Percentiles rank a stretch among this genome's conserved stretches.
Evolutionary conservation across 83 land plant genomes (phyloP).

Genomic region (Isoetes engelmannii): DNA sequence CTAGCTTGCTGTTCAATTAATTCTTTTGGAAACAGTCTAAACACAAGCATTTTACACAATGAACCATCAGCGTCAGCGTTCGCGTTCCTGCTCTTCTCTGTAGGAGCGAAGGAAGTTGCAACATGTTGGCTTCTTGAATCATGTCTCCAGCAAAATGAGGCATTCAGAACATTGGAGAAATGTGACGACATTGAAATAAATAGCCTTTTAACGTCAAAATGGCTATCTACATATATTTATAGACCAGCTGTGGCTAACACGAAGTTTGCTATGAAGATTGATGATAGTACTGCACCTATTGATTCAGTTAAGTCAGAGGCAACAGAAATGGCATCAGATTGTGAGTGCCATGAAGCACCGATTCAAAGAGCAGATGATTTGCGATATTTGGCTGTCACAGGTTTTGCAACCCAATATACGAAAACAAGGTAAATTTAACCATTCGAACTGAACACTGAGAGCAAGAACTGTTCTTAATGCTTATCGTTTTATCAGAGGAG

Average conservation of each 20-base stretch:
- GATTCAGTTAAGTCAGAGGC: no score
- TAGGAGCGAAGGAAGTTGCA: conserved; percentile 85
- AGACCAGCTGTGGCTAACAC: no score
- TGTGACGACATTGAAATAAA: no score
- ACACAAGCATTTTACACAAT: conserved; percentile 11
- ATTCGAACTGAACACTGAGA: neutral
- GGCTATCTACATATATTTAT: no score
- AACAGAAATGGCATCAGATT: no score
- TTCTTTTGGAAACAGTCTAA: conserved; percentile 1
- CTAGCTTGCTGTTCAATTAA: neutral
- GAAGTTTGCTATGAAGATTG: no score
- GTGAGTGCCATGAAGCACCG: neutral
- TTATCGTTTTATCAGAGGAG: conserved; percentile 11
- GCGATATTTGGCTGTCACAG: conserved; percentile 36
- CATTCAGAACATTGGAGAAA: no score
- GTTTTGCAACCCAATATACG: conserved; percentile 14
- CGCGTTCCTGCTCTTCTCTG: conserved; percentile 61
- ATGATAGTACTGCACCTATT: no score
- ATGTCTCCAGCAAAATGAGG: no score
- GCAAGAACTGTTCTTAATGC: neutral
- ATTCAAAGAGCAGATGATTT: conserved; percentile 33
- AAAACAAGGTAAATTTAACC: conserved; percentile 15
- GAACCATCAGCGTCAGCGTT: conserved; percentile 11
- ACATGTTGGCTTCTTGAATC: conserved; percentile 66
- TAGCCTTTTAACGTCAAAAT: no score